These are phyloP conservation scores for Stagonosporopsis vannaccii DNA, from an alignment of 2,329 filamentous ascomycete genomes.

Conservation along the genomic window DNA sequence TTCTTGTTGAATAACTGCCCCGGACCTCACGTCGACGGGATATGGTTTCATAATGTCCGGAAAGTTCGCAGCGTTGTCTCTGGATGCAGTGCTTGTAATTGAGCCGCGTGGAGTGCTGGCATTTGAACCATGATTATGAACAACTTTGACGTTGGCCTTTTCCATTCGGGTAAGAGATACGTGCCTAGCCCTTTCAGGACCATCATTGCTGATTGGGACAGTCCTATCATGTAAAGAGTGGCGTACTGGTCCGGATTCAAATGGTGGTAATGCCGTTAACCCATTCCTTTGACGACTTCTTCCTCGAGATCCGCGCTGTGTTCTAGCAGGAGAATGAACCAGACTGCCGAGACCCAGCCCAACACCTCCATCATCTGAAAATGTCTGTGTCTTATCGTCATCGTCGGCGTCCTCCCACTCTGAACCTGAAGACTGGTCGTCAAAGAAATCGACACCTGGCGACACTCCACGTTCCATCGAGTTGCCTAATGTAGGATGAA, in stretches of 20 bases:
- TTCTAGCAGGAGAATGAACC: conserved; percentile 2
- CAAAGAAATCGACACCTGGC: conserved; percentile 40
- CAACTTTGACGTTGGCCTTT: conserved; percentile 29
- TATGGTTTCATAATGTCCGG: conserved; percentile 15
- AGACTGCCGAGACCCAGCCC: conserved; percentile 14
- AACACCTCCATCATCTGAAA: conserved; percentile 8
- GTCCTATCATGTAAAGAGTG: neutral
- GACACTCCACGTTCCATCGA: conserved; percentile 30
- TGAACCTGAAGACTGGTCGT: conserved; percentile 33
- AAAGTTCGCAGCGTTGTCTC: conserved; percentile 6
- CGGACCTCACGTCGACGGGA: conserved; percentile 5
- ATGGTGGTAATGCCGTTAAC: conserved; percentile 26
- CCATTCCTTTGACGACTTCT: conserved; percentile 22
- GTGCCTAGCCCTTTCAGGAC: conserved; percentile 28
- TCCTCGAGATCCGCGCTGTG: conserved; percentile 10
- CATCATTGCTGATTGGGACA: conserved; percentile 4
- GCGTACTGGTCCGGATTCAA: conserved; percentile 16
- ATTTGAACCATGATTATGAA: conserved; percentile 30
- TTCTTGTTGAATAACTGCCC: neutral
- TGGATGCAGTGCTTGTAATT: conserved; percentile 21
- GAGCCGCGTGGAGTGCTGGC: conserved; percentile 30
- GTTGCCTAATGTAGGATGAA: conserved; percentile 33
- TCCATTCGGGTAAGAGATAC: conserved; percentile 35
- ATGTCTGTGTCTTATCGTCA: conserved; percentile 26
- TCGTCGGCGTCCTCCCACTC: conserved; percentile 35